Base-by-base conservation (phyloP, 2,329 filamentous ascomycete species). In the Samsoniella hepiali region DNA sequence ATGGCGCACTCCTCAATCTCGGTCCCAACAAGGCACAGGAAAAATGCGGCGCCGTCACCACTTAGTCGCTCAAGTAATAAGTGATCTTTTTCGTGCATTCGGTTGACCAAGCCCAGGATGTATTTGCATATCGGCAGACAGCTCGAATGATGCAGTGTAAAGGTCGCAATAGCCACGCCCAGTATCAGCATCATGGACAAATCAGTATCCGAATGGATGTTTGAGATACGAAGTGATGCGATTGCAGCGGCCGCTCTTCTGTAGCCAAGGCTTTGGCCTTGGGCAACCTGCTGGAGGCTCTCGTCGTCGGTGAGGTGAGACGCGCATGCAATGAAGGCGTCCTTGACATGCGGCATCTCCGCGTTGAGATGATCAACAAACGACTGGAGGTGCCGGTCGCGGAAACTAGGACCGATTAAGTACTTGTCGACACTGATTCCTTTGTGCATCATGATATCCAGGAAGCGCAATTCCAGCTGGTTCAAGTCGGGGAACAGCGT, bases 261-360 rank as follows among this genome's bases (percentile, higher is more conserved):
- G 38, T 63, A 65, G 15, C 63, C 63, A 51, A 65, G 58, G 4
- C 51, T 44, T 29, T 65, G 58, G 9, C 58, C 63, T 22, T 56
- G 29, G 7, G 58, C 63, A 31, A 63, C 51, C 38, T 65, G 34
- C 31, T 65, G 11, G 15, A 65, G 53, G 36, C 40, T 42, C 31
- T 63, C 45, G 27, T 65, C 40, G 10, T 55, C 59, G 29, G 49
- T 56, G 9, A 65, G 59, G 32, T 53, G 58, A 29, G 63, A 55
- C 2, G 63, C 63, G 44, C 63, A 65, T 7, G 63, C 63, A 32
- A 65, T 65, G 31, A 65, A 65, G 10, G 58, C 63, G 32, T 65
- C 63, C 54, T 51, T 63, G 13, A 65, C 36, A 34, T 62, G 53
- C 5, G 53, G 58, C 51, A 58, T 54, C 36, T 50, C 63, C 2